These are phyloP conservation scores for Delonix regia DNA, from an alignment of 306 rosid genomes.

Conservation along the genomic window DNA sequence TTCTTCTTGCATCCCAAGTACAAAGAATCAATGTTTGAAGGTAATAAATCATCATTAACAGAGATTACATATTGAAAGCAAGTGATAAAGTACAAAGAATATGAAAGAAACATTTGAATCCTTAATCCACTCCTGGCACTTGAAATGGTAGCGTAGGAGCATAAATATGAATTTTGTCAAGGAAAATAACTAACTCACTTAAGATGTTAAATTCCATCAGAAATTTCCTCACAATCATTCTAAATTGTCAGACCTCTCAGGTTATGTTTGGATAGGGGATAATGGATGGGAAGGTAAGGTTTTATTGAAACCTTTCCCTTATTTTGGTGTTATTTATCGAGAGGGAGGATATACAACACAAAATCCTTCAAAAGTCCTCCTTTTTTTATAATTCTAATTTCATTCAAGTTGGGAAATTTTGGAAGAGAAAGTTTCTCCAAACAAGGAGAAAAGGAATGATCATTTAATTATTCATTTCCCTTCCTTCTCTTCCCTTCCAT, in stretches of 20 bases:
- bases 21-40: not conserved
- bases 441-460: not conserved
- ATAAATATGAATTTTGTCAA: not conserved
- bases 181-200: not conserved
- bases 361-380: not conserved
- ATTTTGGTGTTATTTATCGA: too few relatives aligned
- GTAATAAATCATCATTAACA: not conserved
- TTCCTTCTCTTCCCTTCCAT: not conserved
- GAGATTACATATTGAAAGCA: not conserved
- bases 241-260: not conserved
- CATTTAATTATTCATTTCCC: not conserved
- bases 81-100: not conserved
- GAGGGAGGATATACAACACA: not conserved
- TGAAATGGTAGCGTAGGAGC: not conserved
- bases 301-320: not conserved
- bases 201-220: not conserved
- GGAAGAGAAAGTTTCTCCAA: not conserved
- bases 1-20: not conserved
- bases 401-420: not conserved
- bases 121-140: not conserved
- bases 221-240: not conserved
- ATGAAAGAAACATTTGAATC: slow-evolving; percentile 1
- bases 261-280: not conserved
- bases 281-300: not conserved
- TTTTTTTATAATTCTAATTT: not conserved